phyloP scores from a whole-genome alignment of 2,329 filamentous ascomycete genomes.

The Cryphonectria carpinicola region DNA sequence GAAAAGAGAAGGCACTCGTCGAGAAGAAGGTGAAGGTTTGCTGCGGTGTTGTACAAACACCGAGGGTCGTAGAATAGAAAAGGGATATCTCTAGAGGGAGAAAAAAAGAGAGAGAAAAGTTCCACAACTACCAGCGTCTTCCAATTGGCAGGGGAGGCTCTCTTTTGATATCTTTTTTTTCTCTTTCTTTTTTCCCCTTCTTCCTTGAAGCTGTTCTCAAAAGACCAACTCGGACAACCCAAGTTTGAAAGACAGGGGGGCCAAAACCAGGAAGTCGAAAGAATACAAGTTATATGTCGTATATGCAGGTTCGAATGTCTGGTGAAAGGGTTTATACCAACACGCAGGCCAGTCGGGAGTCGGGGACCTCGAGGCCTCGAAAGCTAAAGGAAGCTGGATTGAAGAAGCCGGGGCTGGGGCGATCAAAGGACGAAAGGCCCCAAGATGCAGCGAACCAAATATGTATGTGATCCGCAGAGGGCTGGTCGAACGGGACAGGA shows the following conservation, averaged over 20 bases:
- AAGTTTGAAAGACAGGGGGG: conserved; percentile 25
- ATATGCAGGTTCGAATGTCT: conserved; percentile 23
- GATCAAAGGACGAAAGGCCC: conserved; percentile 28
- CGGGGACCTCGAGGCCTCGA: conserved; percentile 17
- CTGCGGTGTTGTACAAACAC: conserved; percentile 34
- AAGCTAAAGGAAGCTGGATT: conserved; percentile 6
- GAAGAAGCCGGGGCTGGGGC: conserved; percentile 20
- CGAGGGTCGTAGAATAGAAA: conserved; percentile 24
- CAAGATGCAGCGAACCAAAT: conserved; percentile 26
- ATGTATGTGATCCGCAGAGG: conserved; percentile 18
- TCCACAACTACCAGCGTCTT: conserved; percentile 22
- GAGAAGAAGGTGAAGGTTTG: conserved; percentile 33
- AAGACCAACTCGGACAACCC: conserved; percentile 27
- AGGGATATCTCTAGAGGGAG: conserved; percentile 29
- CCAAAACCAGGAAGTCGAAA: conserved; percentile 22
- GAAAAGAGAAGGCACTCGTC: conserved; percentile 51
- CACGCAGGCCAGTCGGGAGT: conserved; percentile 19
- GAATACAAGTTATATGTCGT: conserved; percentile 27
- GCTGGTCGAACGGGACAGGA: conserved; percentile 14
- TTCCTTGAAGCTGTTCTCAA: conserved; percentile 19
- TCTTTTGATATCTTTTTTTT: neutral
- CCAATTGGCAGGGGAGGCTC: conserved; percentile 11
- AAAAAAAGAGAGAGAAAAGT: neutral
- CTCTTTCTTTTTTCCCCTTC: neutral
- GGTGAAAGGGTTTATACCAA: conserved; percentile 15